Evolutionary conservation across 768 basidiomycete species (phyloP), one percentile per base, ranked within the genome.

Genomic region (Leccinum rimulosum): DNA sequence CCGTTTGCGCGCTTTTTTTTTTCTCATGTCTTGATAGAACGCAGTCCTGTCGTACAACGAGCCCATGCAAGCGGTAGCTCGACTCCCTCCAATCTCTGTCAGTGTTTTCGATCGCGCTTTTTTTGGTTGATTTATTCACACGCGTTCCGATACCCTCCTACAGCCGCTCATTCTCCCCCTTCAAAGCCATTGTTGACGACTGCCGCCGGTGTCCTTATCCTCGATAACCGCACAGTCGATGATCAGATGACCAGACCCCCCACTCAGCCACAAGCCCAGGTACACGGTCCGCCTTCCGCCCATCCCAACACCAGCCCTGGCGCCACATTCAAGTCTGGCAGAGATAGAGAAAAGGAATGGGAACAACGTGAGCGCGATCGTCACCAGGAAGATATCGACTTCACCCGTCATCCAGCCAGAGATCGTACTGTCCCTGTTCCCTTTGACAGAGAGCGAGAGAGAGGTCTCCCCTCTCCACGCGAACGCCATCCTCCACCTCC

Each of bases 221-320:
- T 72, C 51, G 72, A 72, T 52, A 62, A 72, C 35, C 72, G 68
- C 35, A 73, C 70, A 6, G 70, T 65, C 8, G 70, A 71, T 25
- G 70, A 71, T 22, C 70, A 70, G 22, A 68, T 72, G 60, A 59
- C 68, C 1, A 68, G 70, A 56, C 59, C 64, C 1, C 10, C 67
- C n/a, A 30, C 58, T 1, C 68, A 70, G 50, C 40, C 61, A 0
- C 66, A 53, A 30, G 33, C 55, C 6, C 70, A 72, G n/a, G n/a
- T 53, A 0, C 65, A 70, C 25, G 53, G 48, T 7, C 40, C 65
- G 0, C 40, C 68, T 7, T 56, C 69, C 15, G 43, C 59, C 38
- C 69, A 67, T 53, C 65, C 65, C 19, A 60, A 48, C 53, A 62
- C 71, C n/a, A 71, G 63, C 40, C 60, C 69, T 3, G 60, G 67